Percentiles rank a stretch among this genome's conserved stretches.
phyloP scores from a whole-genome alignment of 768 basidiomycete genomes.

The Amanita thiersii region DNA sequence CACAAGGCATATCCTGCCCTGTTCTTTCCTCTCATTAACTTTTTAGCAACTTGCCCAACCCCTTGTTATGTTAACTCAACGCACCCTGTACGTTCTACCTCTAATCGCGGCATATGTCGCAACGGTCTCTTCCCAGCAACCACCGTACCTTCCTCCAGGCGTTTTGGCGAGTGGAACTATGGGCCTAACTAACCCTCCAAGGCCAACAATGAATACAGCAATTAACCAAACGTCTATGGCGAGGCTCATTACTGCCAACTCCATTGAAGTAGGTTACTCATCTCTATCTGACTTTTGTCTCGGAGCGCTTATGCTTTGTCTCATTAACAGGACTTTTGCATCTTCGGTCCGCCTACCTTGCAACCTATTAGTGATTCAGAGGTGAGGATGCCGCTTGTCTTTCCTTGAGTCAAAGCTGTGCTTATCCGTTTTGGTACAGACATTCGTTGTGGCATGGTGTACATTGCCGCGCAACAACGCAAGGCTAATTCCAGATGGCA shows the following conservation, averaged over 20 bases:
- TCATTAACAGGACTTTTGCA: conserved; percentile 28
- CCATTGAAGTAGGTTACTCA: conserved; percentile 25
- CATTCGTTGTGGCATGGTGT: conserved; percentile 38
- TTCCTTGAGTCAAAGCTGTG: not conserved
- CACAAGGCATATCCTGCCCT: too few species aligned
- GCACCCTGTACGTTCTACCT: too few species aligned
- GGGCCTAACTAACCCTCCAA: conserved; percentile 31
- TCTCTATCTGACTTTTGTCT: not conserved
- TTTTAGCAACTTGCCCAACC: too few species aligned
- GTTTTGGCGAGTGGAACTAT: conserved; percentile 35
- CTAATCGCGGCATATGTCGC: conserved; percentile 6
- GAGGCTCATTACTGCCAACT: conserved; percentile 29
- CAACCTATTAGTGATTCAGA: conserved; percentile 29
- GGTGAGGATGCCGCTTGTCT: too few species aligned
- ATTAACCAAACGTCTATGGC: conserved; percentile 35
- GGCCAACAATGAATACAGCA: conserved; percentile 26
- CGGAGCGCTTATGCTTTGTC: not conserved
- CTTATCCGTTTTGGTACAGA: conserved; percentile 16
- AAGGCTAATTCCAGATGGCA: conserved; percentile 36
- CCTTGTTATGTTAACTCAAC: too few species aligned
- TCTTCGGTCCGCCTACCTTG: conserved; percentile 30
- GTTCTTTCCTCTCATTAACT: too few species aligned
- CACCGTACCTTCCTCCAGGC: conserved; percentile 19
- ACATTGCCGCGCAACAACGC: conserved; percentile 35
- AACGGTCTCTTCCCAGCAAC: conserved; percentile 12